Percentiles rank a stretch among this genome's conserved stretches.
Conservation (phyloP, 495 filamentous ascomycete species). For the Trichoderma gamsii region DNA sequence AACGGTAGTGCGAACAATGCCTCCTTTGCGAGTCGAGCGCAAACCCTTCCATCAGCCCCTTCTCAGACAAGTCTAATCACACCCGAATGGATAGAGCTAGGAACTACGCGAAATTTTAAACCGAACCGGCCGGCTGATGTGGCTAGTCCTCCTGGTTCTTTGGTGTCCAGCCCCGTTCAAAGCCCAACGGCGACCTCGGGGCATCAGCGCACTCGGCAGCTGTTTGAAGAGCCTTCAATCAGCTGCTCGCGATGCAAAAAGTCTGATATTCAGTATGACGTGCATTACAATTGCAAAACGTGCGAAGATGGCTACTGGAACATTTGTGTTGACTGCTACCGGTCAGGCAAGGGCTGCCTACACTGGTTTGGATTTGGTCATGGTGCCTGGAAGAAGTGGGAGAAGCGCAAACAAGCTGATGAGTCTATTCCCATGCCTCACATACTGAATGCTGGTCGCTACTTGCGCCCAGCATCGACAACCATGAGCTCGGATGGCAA, state of each 20-base stretch:
- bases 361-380: constrained; percentile 73
- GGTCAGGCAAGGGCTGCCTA: constrained; percentile 63
- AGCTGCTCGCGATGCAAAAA: constrained; percentile 62
- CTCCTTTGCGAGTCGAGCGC: constrained; percentile 13
- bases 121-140: neutral
- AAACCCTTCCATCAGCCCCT: neutral
- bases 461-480: constrained; percentile 46
- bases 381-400: constrained; percentile 56
- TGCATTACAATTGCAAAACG: constrained; percentile 69
- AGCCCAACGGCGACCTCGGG: constrained; percentile 18
- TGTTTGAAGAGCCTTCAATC: constrained; percentile 64
- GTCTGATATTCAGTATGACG: constrained; percentile 65
- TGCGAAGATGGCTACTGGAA: constrained; percentile 68
- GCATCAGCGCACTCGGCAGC: constrained; percentile 30
- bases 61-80: neutral
- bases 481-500: constrained; percentile 44
- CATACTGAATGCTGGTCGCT: constrained; percentile 60
- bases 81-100: neutral
- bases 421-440: constrained; percentile 51
- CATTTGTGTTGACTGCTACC: constrained; percentile 74
- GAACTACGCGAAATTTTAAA: neutral
- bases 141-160: neutral
- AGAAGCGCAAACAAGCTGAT: constrained; percentile 25
- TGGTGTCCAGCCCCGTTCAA: neutral
- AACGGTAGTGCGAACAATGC: neutral